Conservation (phyloP, 208 protist genomes). For the Trypanosoma vivax region DNA sequence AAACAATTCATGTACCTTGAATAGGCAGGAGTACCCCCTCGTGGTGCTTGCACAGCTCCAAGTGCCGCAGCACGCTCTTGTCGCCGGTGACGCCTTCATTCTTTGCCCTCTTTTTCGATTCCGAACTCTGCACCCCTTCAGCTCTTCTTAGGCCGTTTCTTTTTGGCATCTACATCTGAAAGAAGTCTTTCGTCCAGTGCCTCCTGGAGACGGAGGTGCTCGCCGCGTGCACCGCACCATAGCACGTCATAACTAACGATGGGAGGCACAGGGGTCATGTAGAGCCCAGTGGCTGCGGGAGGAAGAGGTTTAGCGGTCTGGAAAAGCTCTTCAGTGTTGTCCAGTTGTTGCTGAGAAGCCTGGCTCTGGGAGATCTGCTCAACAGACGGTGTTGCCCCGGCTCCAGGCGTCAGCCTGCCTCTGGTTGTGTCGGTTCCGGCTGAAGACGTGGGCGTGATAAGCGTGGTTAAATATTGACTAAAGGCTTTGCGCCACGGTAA, state of each 20-base stretch:
- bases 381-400: not conserved
- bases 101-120: no score
- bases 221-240: slow-evolving; percentile 31
- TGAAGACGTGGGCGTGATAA: not conserved
- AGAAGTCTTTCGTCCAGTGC: slow-evolving; percentile 31
- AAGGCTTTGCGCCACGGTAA: slow-evolving; percentile 11
- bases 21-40: no score
- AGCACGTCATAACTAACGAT: slow-evolving; percentile 50
- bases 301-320: slow-evolving; percentile 1
- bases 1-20: no score
- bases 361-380: not conserved
- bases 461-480: slow-evolving; percentile 10
- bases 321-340: not conserved
- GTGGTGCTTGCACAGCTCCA: no score
- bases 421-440: not conserved
- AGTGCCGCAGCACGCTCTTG: no score
- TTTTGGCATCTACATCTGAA: slow-evolving; percentile 5
- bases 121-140: no score
- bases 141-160: slow-evolving; percentile 3
- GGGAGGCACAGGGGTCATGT: not conserved
- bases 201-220: slow-evolving; percentile 39
- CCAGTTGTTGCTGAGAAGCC: no score
- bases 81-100: no score
- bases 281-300: slow-evolving; percentile 8
- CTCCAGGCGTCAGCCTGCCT: not conserved